Evolutionary conservation across 768 basidiomycete genomes (phyloP), one percentile per base, ranked within the genome.

Genomic region (Auricularia sp.): DNA sequence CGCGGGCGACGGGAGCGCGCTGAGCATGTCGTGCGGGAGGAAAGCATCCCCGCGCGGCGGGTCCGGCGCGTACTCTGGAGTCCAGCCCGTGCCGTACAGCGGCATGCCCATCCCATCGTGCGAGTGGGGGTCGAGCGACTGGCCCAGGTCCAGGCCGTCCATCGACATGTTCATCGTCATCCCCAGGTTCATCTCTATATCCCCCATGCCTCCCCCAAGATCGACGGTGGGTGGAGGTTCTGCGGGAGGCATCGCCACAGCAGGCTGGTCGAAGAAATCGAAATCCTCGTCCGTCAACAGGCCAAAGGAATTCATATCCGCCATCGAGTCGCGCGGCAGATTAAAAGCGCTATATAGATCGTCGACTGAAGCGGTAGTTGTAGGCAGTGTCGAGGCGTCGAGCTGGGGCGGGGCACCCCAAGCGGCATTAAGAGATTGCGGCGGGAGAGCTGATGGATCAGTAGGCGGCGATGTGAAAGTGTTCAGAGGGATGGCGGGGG

Each of bases 251-350:
- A 51, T 36, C 13, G 39, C 39, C 16, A 37, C 68, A 29, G 56
- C 62, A 11, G 62, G 51, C 18, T 67, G 80, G 71, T 94, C 90
- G 71, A 93, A 94, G 74, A 91, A 94, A 72, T 83, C 88, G 73
- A 94, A 94, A 73, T 94, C 92, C 64, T 92, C 92, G 62, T 94
- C 92, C 0, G 92, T 92, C 69, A 93, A 87, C 39, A 73, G 69
- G 18, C 68, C 69, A 16, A 37, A 54, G 14, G 63, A 66, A 16
- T 62, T 21, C 47, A 51, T 51, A 51, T 51, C 47, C 5, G 6
- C 47, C 47, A 21, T 51, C 16, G 47, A 8, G 21, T 21, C 47
- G 8, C 8, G 39, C 8, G 8, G 8, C 8, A 42, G 39, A 14
- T 42, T 42, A 7, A 51, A 18, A 18, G 47, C 47, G 16, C 10